phyloP scores from a whole-genome alignment of 1,139 yeast species.

The Yamadazyma sp. region DNA sequence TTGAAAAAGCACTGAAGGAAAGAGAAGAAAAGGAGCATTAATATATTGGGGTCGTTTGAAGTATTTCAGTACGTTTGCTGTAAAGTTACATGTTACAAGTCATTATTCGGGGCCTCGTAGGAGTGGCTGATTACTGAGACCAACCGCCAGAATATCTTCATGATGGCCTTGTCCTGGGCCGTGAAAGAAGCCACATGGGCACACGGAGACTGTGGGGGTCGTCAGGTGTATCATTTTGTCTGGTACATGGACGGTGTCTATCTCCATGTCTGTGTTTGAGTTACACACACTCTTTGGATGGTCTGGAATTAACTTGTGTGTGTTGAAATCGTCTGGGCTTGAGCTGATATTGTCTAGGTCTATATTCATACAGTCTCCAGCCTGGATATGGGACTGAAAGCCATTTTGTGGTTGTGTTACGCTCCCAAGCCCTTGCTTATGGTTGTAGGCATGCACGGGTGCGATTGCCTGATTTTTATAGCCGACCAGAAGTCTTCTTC shows the following conservation, averaged over 20 bases:
- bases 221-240: background rate
- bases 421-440: too few species aligned
- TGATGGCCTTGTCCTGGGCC: slow-evolving; percentile 31
- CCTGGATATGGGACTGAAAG: background rate
- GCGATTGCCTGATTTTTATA: background rate
- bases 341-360: too few species aligned
- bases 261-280: background rate
- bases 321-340: too few species aligned
- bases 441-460: too few species aligned
- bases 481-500: background rate
- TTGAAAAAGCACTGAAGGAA: too few species aligned
- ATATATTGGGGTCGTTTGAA: too few species aligned
- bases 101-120: slow-evolving; percentile 37
- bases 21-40: too few species aligned
- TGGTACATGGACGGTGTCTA: too few species aligned
- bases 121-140: slow-evolving; percentile 24
- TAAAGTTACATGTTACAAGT: too few species aligned
- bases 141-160: slow-evolving; percentile 31
- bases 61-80: too few species aligned
- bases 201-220: slow-evolving; percentile 4
- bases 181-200: slow-evolving; percentile 33
- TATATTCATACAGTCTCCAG: too few species aligned
- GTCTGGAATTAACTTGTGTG: background rate
- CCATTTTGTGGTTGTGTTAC: background rate
- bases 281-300: too few species aligned